Base-by-base conservation (phyloP, 495 filamentous ascomycete species). In the Alectoria sarmentosa region DNA sequence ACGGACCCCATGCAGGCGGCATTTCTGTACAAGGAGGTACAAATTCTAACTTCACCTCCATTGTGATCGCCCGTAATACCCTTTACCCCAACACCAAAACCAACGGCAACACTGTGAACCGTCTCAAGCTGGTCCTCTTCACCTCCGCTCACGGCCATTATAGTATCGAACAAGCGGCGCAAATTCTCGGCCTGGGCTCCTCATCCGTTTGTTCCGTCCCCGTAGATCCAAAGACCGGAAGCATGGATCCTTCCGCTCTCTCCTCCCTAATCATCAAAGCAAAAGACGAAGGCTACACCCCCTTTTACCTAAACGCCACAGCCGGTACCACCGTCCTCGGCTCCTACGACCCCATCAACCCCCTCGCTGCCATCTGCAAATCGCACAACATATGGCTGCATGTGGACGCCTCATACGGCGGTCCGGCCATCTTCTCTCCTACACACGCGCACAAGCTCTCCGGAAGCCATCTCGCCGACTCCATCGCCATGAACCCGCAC, bases 301-400 rank as follows among this genome's bases (percentile, higher is more conserved):
- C 94, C 0, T 90, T 98, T 69, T 98, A 93, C 76, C 91, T 97
- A 71, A 97, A 96, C 71, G 89, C 93, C 7, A 96, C 93, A 1
- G 93, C 94, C 6, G 93, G 93, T 26, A 97, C 94, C 21, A 98
- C 94, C 4, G 94, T 96, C 14, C 76, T 92, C 64, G 94, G 93
- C 26, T 91, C 90, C 19, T 98, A 88, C 73, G 93, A 97, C 73
- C 90, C 89, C 3, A 86, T 97, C 66, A 72, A 79, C 28, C 82
- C 79, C 17, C 88, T 97, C 66, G 81, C 87, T 2, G 81, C 79
- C 36, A 78, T 97, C 21, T 96, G 91, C 78, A 74, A 80, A 58
- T 79, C 81, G 65, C 77, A 90, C 69, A 82, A 83, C 39, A 76
- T 98, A 46, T 98, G 93, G 93, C 72, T 96, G 74, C 94, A 98